Base-by-base conservation (phyloP, 805 yeast genomes). In the Debaryomyces maramus region DNA sequence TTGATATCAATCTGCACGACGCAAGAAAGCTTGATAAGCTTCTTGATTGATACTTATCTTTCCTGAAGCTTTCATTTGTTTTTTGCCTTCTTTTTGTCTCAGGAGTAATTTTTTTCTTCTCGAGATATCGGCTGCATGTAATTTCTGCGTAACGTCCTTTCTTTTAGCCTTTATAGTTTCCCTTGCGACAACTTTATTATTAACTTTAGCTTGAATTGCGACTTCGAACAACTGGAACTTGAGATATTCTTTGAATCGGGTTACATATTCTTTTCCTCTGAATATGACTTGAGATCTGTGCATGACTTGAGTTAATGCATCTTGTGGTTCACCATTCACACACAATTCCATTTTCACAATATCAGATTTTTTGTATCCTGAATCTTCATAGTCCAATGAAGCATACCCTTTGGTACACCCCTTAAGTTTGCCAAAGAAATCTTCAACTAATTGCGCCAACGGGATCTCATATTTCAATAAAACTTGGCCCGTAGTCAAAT, bases 31-130 rank as follows among this genome's bases (percentile, higher is more conserved):
- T 58, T 86, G 96, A 64, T 84, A 90, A 0, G 96, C 96, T 48
- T 88, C 95, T 44, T 83, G 84, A 45, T 86, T 81, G 36, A 91
- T 85, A 30, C 74, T 69, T 13, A 91, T 86, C 38, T 80, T 78
- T 10, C 98, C 98, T 10, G 83, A 73, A 11, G 85, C 72, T 61
- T 85, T 84, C 83, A 91, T 73, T 45, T 75, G 76, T 63, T 85
- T 88, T 65, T 93, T 93, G 27, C 99, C 99, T 56, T 88, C 96
- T 61, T 90, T 91, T 56, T 91, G 99, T 52, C 85, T 84, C 40
- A 77, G 88, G 38, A 91, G 69, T 50, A 91, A 73, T 64, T 91
- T 91, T 70, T 89, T 89, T 46, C 96, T 75, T 66, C 99, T 75
- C 0, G 95, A 78, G 23, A 90, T 78, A 68, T 91, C 99, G 14